Conservation (phyloP, 2,329 filamentous ascomycete genomes). For the Pochonia chlamydosporia region DNA sequence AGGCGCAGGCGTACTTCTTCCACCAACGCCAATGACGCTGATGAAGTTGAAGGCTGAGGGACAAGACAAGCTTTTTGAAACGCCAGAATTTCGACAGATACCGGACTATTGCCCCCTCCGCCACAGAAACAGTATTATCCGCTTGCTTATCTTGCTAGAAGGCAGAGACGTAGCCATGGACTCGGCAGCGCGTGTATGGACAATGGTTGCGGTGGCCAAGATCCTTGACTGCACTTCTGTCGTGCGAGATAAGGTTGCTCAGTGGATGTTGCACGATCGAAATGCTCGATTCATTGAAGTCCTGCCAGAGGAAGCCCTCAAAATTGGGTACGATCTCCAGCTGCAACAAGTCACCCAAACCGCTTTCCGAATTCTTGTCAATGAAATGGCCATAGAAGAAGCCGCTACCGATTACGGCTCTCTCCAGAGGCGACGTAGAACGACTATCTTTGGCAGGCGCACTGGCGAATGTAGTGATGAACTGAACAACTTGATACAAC, state of each 20-base stretch:
- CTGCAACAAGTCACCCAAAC: constrained; percentile 35
- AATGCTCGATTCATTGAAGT: constrained; percentile 58
- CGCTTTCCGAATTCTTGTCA: constrained; percentile 57
- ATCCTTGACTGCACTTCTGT: constrained; percentile 46
- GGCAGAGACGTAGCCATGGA: constrained; percentile 50
- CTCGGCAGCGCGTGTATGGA: constrained; percentile 62
- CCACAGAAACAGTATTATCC: constrained; percentile 58
- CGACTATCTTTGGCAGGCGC: constrained; percentile 39
- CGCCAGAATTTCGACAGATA: constrained; percentile 30
- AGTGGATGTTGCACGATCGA: constrained; percentile 50
- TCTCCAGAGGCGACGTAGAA: constrained; percentile 10
- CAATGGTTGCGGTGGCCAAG: constrained; percentile 56
- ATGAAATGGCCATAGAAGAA: constrained; percentile 50
- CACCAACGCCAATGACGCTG: constrained; percentile 8
- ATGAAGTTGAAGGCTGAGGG: constrained; percentile 17
- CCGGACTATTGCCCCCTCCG: constrained; percentile 59
- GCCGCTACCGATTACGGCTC: constrained; percentile 15
- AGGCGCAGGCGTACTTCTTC: background rate
- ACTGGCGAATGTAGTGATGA: constrained; percentile 46
- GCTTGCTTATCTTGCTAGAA: constrained; percentile 54
- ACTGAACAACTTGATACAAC: constrained; percentile 50
- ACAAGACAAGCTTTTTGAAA: constrained; percentile 13
- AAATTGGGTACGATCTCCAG: constrained; percentile 46
- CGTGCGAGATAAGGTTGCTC: constrained; percentile 43
- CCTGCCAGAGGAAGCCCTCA: constrained; percentile 55